phyloP scores from a whole-genome alignment of 1,139 yeast genomes.

The Lizanozyma gosingica region DNA sequence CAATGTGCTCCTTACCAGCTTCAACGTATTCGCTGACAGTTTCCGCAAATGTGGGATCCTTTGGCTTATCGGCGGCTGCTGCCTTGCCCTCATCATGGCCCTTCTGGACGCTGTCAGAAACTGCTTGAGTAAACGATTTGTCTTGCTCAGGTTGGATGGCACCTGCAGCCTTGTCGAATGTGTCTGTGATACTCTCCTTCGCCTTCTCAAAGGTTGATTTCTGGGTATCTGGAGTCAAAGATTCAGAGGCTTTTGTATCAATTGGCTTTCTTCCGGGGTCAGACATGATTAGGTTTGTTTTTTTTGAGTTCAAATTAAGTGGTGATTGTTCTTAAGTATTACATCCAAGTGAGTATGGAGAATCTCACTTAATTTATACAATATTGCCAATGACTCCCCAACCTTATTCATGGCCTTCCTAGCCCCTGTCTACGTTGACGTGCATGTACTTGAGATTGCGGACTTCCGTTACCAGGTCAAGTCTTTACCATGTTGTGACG shows the following conservation, averaged over 20 bases:
- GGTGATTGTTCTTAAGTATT: too few relatives aligned
- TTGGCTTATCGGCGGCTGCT: conserved; percentile 11
- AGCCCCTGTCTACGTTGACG: too few relatives aligned
- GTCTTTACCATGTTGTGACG: too few relatives aligned
- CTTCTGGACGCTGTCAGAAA: conserved; percentile 40
- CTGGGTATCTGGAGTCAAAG: conserved; percentile 63
- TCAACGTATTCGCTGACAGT: conserved; percentile 55
- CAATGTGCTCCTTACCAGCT: conserved; percentile 51
- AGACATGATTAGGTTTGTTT: conserved; percentile 53
- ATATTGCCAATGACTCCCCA: too few relatives aligned
- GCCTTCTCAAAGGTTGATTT: conserved; percentile 58
- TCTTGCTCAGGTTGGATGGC: conserved; percentile 50
- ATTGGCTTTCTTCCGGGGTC: conserved; percentile 74
- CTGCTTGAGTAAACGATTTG: conserved; percentile 62
- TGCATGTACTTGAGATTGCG: too few relatives aligned
- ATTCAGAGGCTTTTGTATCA: conserved; percentile 58
- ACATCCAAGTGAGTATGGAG: too few relatives aligned
- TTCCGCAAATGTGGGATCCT: conserved; percentile 36
- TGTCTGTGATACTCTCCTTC: conserved; percentile 63
- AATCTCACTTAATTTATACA: too few relatives aligned
- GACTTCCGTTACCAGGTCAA: too few relatives aligned
- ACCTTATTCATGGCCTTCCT: too few relatives aligned
- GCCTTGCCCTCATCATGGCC: conserved; percentile 15
- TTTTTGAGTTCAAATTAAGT: too few relatives aligned
- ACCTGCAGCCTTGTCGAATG: conserved; percentile 55